Evolutionary conservation across 176 grass and related monocot genomes (phyloP).

Genomic region (Carex pumila): DNA sequence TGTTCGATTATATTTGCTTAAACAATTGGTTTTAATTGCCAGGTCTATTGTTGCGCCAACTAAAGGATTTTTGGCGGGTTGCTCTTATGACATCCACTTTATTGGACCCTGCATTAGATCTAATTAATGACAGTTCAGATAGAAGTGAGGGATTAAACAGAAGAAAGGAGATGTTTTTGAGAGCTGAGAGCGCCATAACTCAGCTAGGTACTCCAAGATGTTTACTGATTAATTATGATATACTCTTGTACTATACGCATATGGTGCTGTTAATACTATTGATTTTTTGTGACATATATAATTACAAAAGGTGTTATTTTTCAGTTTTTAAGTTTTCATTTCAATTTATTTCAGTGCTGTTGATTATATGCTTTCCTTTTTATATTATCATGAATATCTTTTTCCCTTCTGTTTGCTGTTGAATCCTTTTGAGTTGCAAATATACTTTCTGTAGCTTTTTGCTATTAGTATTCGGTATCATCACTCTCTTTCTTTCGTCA

Average conservation of each 20-base stretch:
- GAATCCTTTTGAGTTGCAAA: not conserved
- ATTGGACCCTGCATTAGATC: slow-evolving; percentile 25
- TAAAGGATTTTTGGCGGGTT: slow-evolving; percentile 80
- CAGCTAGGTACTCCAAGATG: slow-evolving; percentile 40
- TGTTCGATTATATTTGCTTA: not conserved
- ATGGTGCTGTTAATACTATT: not conserved
- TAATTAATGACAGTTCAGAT: slow-evolving; percentile 14
- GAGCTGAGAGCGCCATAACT: slow-evolving; percentile 38
- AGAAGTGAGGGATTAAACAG: slow-evolving; percentile 28
- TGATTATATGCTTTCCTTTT: not conserved
- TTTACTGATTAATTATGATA: not conserved
- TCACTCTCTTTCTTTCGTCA: slow-evolving; percentile 4
- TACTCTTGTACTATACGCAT: not conserved
- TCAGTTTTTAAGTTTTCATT: not conserved
- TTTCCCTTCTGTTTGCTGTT: not conserved
- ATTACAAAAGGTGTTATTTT: not conserved
- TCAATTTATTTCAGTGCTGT: not conserved
- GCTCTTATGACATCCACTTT: slow-evolving; percentile 53
- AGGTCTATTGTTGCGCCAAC: slow-evolving; percentile 87
- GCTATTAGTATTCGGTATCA: not conserved
- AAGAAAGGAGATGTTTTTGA: slow-evolving; percentile 49
- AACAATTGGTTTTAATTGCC: slow-evolving; percentile 6
- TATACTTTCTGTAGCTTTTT: not conserved
- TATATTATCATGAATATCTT: not conserved
- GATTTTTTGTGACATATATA: not conserved